phyloP scores from a whole-genome alignment of 331 rosid species.

The Dryas integrifolia region DNA sequence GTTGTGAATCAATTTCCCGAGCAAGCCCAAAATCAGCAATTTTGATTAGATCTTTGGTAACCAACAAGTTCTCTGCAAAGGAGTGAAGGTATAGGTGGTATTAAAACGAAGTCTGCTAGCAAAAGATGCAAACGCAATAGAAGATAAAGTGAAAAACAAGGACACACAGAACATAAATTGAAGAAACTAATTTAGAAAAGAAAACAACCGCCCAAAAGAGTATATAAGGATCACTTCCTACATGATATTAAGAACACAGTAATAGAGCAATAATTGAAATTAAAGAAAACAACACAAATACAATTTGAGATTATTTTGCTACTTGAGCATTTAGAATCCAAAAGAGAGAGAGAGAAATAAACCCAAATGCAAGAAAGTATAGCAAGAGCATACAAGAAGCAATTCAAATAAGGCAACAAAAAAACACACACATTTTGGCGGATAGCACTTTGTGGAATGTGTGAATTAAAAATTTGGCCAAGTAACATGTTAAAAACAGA shows the following conservation, averaged over 20 bases:
- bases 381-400: background rate
- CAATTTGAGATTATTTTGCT: background rate
- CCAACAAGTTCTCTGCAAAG: constrained; percentile 80
- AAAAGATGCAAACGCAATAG: background rate
- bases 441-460: too few relatives aligned
- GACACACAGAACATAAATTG: background rate
- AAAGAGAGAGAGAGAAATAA: too few relatives aligned
- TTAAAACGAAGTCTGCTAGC: background rate
- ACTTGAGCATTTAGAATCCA: background rate
- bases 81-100: background rate
- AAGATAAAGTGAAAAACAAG: background rate
- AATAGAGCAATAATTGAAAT: background rate
- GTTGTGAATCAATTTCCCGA: constrained; percentile 82
- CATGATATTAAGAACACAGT: background rate
- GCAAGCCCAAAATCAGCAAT: constrained; percentile 98
- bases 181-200: background rate
- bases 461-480: too few relatives aligned
- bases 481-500: too few relatives aligned
- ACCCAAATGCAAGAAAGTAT: background rate
- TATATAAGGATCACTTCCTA: background rate
- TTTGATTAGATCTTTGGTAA: constrained; percentile 73
- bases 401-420: background rate
- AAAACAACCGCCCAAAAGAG: background rate
- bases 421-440: background rate
- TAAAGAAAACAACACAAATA: background rate